Conservation (phyloP, 495 filamentous ascomycete species). For the Xanthoparmelia taractica region DNA sequence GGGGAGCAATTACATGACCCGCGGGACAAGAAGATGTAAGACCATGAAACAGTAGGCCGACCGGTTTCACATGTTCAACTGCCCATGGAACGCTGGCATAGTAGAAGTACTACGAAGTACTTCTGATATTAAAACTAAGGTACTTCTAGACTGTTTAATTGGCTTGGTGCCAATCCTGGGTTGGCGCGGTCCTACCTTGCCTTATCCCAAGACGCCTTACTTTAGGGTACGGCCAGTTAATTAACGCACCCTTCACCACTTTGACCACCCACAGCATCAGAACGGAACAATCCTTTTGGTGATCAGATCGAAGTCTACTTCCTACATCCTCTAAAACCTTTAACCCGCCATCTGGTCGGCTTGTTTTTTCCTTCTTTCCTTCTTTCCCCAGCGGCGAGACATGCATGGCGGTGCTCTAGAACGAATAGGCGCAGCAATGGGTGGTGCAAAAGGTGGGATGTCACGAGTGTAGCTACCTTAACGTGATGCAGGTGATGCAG, state of each 20-base stretch:
- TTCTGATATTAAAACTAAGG: too few species aligned
- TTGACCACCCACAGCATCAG: too few species aligned
- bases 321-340: not conserved
- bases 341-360: not conserved
- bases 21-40: not conserved
- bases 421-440: constrained; percentile 1
- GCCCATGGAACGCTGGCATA: too few species aligned
- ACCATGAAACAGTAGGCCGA: not conserved
- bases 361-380: not conserved
- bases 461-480: not conserved
- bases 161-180: too few species aligned
- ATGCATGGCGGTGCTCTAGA: not conserved
- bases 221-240: too few species aligned
- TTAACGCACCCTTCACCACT: too few species aligned
- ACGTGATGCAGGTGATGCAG: not conserved
- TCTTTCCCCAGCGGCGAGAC: not conserved
- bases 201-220: too few species aligned
- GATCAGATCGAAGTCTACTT: constrained; percentile 1
- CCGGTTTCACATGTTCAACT: constrained; percentile 1
- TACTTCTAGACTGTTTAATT: too few species aligned
- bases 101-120: too few species aligned
- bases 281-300: too few species aligned
- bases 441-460: not conserved
- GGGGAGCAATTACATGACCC: not conserved
- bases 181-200: too few species aligned